Base-by-base conservation (phyloP, 495 filamentous ascomycete genomes). In the Trichoderma gamsii region DNA sequence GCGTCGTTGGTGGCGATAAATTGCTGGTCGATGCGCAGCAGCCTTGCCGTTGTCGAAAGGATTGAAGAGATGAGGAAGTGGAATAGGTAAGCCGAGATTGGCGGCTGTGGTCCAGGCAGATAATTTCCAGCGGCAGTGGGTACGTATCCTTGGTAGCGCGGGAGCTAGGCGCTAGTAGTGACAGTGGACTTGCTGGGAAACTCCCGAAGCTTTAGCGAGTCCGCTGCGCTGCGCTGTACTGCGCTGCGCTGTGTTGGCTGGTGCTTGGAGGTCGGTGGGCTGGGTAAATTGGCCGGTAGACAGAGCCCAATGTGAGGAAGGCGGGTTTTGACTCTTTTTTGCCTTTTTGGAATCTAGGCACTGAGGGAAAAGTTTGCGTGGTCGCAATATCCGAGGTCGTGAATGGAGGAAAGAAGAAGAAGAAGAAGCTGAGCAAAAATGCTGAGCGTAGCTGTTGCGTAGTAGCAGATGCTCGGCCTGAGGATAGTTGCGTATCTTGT, bases 391-490 rank as follows among this genome's bases (percentile, higher is more conserved):
- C 6, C 49, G 21, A 23, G 6, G 49, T 23, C 9, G 21, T 3
- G 7, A 9, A 38, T 6, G 8, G 35, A 38, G 44, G 12, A 49
- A n/a, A 49, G 13, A 49, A 12, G 12, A 5, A 49, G 13, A 7
- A 49, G 13, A 49, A 49, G 4, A 1, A 49, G 44, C 4, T 4
- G n/a, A 7, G 44, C 23, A 61, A 16, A 61, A 61, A 61, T 61
- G 56, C 56, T 61, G 56, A 32, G 56, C 56, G 13, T 35, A 32
- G 56, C 56, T 61, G 56, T 3, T 61, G 56, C 56, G 29, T 29
- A 38, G 9, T 61, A 61, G 56, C 56, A 21, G 18, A 61, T 61
- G 56, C 56, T 61, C 56, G 56, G 25, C 56, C 29, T 61, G 56
- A 21, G 56, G 11, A 61, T 29, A 61, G 27, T 23, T 52, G 43